Conservation (phyloP, 2,329 filamentous ascomycete species). For the Dothideomycetes sp. region DNA sequence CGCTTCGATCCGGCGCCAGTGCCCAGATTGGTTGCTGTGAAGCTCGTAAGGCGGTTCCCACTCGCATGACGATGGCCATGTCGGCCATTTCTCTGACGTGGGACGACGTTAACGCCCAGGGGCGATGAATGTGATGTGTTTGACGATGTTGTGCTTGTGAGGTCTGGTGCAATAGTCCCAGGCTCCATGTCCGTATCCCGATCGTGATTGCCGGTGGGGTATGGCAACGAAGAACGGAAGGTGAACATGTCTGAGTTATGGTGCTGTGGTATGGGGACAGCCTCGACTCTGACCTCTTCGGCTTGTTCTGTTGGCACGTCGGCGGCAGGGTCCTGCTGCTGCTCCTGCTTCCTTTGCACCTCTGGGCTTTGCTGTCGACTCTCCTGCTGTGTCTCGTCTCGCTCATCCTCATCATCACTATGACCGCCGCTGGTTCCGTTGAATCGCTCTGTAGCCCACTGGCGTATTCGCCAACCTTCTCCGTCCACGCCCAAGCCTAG, state of each 20-base stretch:
- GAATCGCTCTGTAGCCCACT: constrained; percentile 59
- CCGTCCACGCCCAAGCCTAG: constrained; percentile 62
- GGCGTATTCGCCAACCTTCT: constrained; percentile 57
- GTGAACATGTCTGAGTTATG: constrained; percentile 47
- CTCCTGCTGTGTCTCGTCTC: constrained; percentile 40
- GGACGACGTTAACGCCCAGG: constrained; percentile 12
- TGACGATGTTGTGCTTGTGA: constrained; percentile 33
- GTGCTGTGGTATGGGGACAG: constrained; percentile 4
- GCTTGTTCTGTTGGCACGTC: constrained; percentile 7
- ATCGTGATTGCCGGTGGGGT: constrained; percentile 35
- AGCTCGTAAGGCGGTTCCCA: constrained; percentile 17
- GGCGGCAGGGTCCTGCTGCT: constrained; percentile 18
- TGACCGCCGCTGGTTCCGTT: constrained; percentile 41
- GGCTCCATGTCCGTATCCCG: constrained; percentile 42
- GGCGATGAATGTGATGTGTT: too few relatives aligned
- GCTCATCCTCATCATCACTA: constrained; percentile 57
- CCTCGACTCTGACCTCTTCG: constrained; percentile 12
- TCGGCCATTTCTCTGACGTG: constrained; percentile 12
- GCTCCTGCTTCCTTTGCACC: constrained; percentile 16
- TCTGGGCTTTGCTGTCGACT: constrained; percentile 28
- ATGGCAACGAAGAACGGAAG: constrained; percentile 55
- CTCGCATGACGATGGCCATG: constrained; percentile 23
- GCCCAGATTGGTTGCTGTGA: constrained; percentile 37
- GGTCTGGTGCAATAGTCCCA: constrained; percentile 15
- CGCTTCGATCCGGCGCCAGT: constrained; percentile 61